These are phyloP conservation scores for Capsella bursapastoris DNA, from an alignment of 345 rosid genomes.

Conservation along the genomic window DNA sequence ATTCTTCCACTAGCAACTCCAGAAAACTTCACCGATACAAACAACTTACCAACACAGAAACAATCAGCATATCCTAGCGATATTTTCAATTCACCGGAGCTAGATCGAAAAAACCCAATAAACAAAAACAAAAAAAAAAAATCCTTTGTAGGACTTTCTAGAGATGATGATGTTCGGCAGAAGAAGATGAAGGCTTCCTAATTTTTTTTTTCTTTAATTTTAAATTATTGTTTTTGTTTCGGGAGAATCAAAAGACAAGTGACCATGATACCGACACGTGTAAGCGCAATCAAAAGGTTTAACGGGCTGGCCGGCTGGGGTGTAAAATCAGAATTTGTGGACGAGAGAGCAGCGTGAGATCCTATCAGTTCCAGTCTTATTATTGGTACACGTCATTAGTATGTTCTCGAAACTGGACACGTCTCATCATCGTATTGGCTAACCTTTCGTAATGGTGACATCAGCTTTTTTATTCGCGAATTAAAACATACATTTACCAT, in stretches of 20 bases:
- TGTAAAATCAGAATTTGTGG: constrained; percentile 78
- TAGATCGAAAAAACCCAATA: constrained; percentile 31
- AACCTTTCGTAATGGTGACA: not conserved
- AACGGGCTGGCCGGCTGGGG: constrained; percentile 34
- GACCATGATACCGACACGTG: constrained; percentile 59
- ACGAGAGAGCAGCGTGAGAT: constrained; percentile 65
- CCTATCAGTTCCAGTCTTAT: constrained; percentile 69
- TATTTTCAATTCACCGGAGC: constrained; percentile 10
- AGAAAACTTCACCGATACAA: constrained; percentile 37
- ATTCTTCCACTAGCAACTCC: constrained; percentile 33
- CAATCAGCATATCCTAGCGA: not conserved
- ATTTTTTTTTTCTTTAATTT: constrained; percentile 16
- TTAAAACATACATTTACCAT: not conserved
- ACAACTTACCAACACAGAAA: constrained; percentile 8
- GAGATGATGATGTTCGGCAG: constrained; percentile 44
- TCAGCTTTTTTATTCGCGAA: constrained; percentile 2
- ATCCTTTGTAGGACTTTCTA: constrained; percentile 49
- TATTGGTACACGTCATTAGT: constrained; percentile 71
- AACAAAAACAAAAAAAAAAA: not conserved
- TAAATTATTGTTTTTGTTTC: constrained; percentile 35
- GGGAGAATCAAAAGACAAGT: constrained; percentile 39
- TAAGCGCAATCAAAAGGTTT: constrained; percentile 49
- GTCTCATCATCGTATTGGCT: constrained; percentile 28
- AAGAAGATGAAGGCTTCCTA: constrained; percentile 36
- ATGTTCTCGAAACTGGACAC: constrained; percentile 30